A percentile compares a stretch with the other conserved stretches of the same genome.
Conservation (phyloP, 805 yeast species). For the Saturnispora silvae region DNA sequence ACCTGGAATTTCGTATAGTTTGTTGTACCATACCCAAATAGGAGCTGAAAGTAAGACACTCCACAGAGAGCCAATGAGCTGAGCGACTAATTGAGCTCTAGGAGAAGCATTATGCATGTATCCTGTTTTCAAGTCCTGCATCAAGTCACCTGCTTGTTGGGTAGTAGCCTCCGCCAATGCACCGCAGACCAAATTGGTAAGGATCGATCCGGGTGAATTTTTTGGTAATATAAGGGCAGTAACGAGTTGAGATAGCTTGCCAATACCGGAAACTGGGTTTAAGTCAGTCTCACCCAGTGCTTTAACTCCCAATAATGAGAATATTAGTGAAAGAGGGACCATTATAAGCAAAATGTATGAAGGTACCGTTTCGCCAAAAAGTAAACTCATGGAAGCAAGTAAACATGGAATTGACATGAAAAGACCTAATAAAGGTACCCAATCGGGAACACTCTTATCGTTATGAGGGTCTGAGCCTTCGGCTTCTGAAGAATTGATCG, state of each 20-base stretch:
- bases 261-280: constrained; percentile 94
- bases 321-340: constrained; percentile 60
- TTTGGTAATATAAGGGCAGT: constrained; percentile 76
- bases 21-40: constrained; percentile 74
- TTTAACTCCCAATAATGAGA: constrained; percentile 80
- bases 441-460: constrained; percentile 3
- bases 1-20: constrained; percentile 80
- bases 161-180: constrained; percentile 98
- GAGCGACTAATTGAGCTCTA: constrained; percentile 83
- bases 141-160: constrained; percentile 95
- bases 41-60: constrained; percentile 70
- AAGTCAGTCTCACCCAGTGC: constrained; percentile 95
- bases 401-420: constrained; percentile 58
- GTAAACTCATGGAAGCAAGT: constrained; percentile 46
- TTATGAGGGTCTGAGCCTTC: constrained; percentile 24
- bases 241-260: constrained; percentile 81
- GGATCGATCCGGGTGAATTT: constrained; percentile 66
- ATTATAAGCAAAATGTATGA: constrained; percentile 59
- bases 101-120: constrained; percentile 88
- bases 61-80: constrained; percentile 77
- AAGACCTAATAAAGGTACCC: constrained; percentile 38
- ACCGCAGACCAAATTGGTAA: constrained; percentile 85
- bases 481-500: not conserved
- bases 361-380: constrained; percentile 69
- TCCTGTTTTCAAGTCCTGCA: constrained; percentile 96